Base-by-base conservation (phyloP, 805 yeast species). In the Candida fluviatilis region DNA sequence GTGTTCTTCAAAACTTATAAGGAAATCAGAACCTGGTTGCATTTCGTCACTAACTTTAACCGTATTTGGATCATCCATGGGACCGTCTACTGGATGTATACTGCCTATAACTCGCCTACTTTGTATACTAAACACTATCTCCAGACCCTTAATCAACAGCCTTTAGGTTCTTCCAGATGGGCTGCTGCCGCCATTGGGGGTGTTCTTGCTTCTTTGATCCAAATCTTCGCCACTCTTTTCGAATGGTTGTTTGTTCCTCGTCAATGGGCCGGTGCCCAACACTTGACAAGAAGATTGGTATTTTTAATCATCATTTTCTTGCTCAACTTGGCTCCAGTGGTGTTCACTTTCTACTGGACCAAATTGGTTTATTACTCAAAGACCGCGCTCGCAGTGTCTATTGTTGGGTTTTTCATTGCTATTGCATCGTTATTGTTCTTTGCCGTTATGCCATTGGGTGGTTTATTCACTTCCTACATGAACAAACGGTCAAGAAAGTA, bases 201-300 rank as follows among this genome's bases (percentile, higher is more conserved):
- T 74, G 65, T 84, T 36, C 73, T 91, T 52, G 98, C 97, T 37
- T 66, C 81, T 43, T 58, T 76, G 35, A 78, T 93, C 54, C 96
- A 93, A 68, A 74, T 93, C 43, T 50, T 77, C 41, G 99, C 99
- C 36, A 90, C 98, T 19, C 42, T 89, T 26, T 78, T 85, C 55
- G 99, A 93, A 68, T 91, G 96, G 96, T 71, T 81, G 60, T 93
- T 89, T 55, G 98, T 93, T 45, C 99, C 99, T 50, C 83, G 98
- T 68, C 79, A 83, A 52, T 93, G 98, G 98, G 95, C 98, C 25
- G 99, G 99, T 66, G 97, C 98, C 62, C 98, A 91, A 70, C 96
- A 86, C 62, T 76, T 93, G 58, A 70, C 88, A 27, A 87, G 96
- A 68, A 83, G 99, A 61, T 73, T 93, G 54, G 58, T 82, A 72